Evolutionary conservation across 352 stramenopile species (phyloP), one percentile per base, ranked within the genome.

Genomic region (Pythium diclinum): DNA sequence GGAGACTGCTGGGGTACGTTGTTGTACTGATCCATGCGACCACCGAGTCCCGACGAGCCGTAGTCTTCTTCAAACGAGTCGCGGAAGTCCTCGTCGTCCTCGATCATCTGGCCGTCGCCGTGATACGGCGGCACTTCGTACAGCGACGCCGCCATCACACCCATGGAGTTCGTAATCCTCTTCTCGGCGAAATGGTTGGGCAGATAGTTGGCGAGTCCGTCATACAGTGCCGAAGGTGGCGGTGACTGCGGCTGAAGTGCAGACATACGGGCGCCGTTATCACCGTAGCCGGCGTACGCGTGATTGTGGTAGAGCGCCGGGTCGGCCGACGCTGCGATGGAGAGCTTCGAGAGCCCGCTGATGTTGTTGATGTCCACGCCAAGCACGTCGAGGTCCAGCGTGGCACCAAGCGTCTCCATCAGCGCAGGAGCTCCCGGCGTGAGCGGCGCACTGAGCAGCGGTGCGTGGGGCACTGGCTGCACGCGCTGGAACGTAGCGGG

Each of bases 281-380:
- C 40, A 14, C 16, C 3, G 59, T 44, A 65, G 13, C 19, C 13
- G 16, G 17, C 23, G 48, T 59, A 38, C 14, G 25, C 25, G 6
- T 21, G 42, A 3, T 19, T 33, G 17, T 58, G 32, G 47, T 25
- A 47, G 11, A 10, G 28, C 9, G 40, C 30, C 23, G 59, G 14
- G 16, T 68, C 61, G 19, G 54, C 53, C 1, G 61, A 25, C 3
- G 61, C 61, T 0, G 53, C 61, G 25, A 68, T 62, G 25, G 61
- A 68, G n/a, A 68, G 61, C 55, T 68, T 68, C 23, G 61, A 68
- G 9, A 68, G 47, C 8, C 57, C 61, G 34, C 64, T 65, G 64
- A 65, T 61, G 25, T 60, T 61, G 56, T 65, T 14, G 11, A 61
- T 17, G 21, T 61, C 58, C 3, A 60, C 36, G 6, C 59, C 51